Evolutionary conservation across 306 rosid species (phyloP).

Genomic region (Rosa lucieae): DNA sequence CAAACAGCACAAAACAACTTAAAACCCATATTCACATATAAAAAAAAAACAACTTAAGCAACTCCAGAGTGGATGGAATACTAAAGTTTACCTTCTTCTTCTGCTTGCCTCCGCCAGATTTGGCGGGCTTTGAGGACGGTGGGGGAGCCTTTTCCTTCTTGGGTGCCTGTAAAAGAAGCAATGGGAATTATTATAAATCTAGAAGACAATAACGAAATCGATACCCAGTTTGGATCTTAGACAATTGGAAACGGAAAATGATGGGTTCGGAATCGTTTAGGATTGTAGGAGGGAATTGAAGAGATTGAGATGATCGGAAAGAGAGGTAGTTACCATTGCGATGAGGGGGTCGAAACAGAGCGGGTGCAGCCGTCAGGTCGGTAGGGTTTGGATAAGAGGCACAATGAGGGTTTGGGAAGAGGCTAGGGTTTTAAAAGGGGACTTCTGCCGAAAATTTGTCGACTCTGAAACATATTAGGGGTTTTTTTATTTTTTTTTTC

Average conservation of each 20-base stretch:
- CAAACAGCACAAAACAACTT: neutral
- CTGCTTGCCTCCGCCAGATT: constrained; percentile 16
- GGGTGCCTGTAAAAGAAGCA: neutral
- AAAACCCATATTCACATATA: neutral
- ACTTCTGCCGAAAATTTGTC: too few relatives aligned
- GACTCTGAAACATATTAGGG: too few relatives aligned
- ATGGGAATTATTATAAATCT: neutral
- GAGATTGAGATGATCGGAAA: neutral
- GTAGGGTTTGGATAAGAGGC: neutral
- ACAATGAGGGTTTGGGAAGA: too few relatives aligned
- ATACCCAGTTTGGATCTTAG: neutral
- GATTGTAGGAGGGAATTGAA: neutral
- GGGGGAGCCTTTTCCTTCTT: constrained; percentile 14
- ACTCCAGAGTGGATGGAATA: too few relatives aligned
- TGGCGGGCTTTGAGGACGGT: constrained; percentile 12
- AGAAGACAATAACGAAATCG: neutral
- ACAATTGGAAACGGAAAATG: neutral
- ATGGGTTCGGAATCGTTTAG: neutral
- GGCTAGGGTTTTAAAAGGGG: too few relatives aligned
- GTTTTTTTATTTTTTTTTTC: too few relatives aligned
- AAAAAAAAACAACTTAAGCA: neutral
- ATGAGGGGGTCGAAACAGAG: neutral
- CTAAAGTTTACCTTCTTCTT: neutral
- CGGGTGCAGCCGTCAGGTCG: neutral
- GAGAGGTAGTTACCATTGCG: neutral